Conservation (phyloP, 2,329 filamentous ascomycete species). For the Ceratocystis cubensis region DNA sequence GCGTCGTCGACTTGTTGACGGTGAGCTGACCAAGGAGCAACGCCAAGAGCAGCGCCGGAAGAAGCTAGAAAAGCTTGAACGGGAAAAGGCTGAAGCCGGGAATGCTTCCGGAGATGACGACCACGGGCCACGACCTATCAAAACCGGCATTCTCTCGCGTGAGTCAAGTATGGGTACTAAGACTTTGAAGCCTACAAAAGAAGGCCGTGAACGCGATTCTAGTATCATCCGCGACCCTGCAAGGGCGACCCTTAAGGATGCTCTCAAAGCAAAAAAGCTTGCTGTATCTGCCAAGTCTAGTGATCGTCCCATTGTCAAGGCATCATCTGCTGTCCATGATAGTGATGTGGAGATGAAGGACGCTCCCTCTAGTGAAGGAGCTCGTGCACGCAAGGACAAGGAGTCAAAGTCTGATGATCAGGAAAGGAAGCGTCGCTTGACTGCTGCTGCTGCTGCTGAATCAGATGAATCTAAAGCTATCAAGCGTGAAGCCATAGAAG, state of each 20-base stretch:
- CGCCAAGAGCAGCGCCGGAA: conserved; percentile 10
- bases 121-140: conserved; percentile 32
- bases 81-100: conserved; percentile 28
- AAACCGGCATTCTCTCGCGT: conserved; percentile 23
- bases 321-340: conserved; percentile 33
- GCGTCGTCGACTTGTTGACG: conserved; percentile 42
- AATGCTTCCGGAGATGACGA: conserved; percentile 34
- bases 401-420: conserved; percentile 28
- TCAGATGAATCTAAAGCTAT: conserved; percentile 31
- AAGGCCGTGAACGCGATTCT: conserved; percentile 18
- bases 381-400: conserved; percentile 24
- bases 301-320: conserved; percentile 23
- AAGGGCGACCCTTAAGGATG: conserved; percentile 30
- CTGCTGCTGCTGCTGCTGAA: conserved; percentile 24
- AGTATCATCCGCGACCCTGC: conserved; percentile 11
- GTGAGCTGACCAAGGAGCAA: conserved; percentile 36
- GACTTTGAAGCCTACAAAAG: conserved; percentile 21
- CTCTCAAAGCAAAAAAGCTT: conserved; percentile 33
- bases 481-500: conserved; percentile 27
- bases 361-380: conserved; percentile 4
- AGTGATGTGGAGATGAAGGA: conserved; percentile 45
- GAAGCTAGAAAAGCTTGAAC: conserved; percentile 12
- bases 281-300: conserved; percentile 10
- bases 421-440: conserved; percentile 28
- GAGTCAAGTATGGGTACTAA: conserved; percentile 14